Base-by-base conservation (phyloP, 192 early-diverging fungal species). In the Lobosporangium transversale region DNA sequence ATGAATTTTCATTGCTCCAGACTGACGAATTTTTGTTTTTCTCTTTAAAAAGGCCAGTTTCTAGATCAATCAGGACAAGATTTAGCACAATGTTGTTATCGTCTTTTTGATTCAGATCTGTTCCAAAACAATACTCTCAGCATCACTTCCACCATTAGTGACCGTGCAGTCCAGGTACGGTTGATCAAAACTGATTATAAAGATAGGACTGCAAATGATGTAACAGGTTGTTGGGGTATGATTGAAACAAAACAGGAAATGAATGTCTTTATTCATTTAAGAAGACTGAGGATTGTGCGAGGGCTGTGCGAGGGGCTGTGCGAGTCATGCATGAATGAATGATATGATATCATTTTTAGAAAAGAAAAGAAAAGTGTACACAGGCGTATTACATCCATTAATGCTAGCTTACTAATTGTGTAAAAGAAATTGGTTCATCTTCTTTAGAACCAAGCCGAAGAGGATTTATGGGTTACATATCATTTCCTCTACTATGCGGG, bases 11-110 rank as follows among this genome's bases (percentile, higher is more conserved):
- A n/a, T n/a, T n/a, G n/a, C n/a, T n/a, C n/a, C n/a, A n/a, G n/a
- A n/a, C n/a, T n/a, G n/a, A n/a, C n/a, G n/a, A n/a, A n/a, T n/a
- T n/a, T n/a, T n/a, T n/a, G n/a, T n/a, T n/a, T n/a, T n/a, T n/a
- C n/a, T n/a, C n/a, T n/a, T n/a, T n/a, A n/a, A n/a, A n/a, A n/a
- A 88, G 87, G 85, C 29, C 80, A 86, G 24, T 88, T 81, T 50
- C 29, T 86, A 33, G 73, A 80, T 35, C 58, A 57, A 15, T 47
- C 58, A 3, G 63, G 62, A 10, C 55, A 53, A 31, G 81, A 88
- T 37, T 40, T 86, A n/a, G 78, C 66, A 2, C 37, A 68, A 31
- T 80, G 80, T 20, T 80, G 78, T 18, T 88, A 86, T 53, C 80
- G 81, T n/a, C 61, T 88, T 23, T 52, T 88, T 21, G 85, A 86